phyloP scores from a whole-genome alignment of 1,139 yeast genomes.

The Casaregolazyma lundiana region DNA sequence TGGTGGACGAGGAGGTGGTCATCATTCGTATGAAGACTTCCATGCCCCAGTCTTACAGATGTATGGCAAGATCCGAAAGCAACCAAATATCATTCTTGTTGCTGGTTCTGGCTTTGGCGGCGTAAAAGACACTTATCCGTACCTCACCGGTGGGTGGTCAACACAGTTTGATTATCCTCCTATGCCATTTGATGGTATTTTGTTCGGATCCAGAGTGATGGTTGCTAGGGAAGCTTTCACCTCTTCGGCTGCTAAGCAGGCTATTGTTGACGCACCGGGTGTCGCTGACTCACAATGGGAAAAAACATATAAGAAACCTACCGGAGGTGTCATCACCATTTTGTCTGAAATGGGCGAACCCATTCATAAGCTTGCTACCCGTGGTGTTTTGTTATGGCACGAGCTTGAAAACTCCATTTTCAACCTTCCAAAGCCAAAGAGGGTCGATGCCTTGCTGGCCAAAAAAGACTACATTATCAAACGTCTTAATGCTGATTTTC shows the following conservation, averaged over 20 bases:
- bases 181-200: conserved; percentile 98
- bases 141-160: conserved; percentile 96
- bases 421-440: conserved; percentile 83
- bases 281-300: conserved; percentile 89
- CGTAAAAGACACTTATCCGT: conserved; percentile 93
- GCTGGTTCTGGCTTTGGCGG: conserved; percentile 99
- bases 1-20: conserved; percentile 99
- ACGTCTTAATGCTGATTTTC: conserved; percentile 88
- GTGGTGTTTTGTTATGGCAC: conserved; percentile 92
- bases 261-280: conserved; percentile 88
- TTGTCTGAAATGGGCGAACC: conserved; percentile 99
- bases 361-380: conserved; percentile 95
- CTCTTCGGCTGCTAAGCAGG: conserved; percentile 87
- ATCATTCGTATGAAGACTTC: conserved; percentile 98
- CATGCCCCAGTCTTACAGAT: conserved; percentile 95
- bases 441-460: conserved; percentile 72
- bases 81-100: conserved; percentile 78
- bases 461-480: conserved; percentile 84
- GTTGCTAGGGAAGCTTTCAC: conserved; percentile 95
- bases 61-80: conserved; percentile 92
- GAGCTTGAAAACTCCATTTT: conserved; percentile 94
- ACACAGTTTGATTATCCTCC: conserved; percentile 80
- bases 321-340: conserved; percentile 96
- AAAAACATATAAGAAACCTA: conserved; percentile 84
- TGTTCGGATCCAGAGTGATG: conserved; percentile 97